Conservation (phyloP, 2,329 filamentous ascomycete species). For the Ophiostoma angusticollis region DNA sequence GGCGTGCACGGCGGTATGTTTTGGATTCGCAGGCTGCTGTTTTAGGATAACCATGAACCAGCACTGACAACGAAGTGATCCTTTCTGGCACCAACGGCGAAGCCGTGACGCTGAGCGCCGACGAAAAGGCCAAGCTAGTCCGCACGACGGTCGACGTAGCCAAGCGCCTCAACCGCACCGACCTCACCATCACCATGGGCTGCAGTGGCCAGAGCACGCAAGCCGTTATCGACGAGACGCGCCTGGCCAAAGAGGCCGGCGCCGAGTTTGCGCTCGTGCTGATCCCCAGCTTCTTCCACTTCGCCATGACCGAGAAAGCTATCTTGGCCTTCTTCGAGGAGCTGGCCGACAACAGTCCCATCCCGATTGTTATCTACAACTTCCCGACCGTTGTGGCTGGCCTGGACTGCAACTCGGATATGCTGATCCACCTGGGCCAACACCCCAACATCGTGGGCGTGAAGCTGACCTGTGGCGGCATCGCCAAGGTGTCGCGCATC, state of each 20-base stretch:
- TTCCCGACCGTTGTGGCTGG: slow-evolving; percentile 56
- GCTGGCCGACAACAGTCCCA: slow-evolving; percentile 42
- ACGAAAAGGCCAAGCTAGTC: slow-evolving; percentile 51
- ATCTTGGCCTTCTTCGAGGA: slow-evolving; percentile 52
- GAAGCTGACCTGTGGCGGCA: slow-evolving; percentile 60
- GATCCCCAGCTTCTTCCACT: slow-evolving; percentile 59
- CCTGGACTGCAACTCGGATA: slow-evolving; percentile 54
- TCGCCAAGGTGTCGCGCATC: slow-evolving; percentile 56
- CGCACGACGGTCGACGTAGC: slow-evolving; percentile 47
- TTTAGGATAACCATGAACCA: no score
- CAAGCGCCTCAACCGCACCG: slow-evolving; percentile 38
- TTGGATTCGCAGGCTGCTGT: no score
- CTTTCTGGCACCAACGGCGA: slow-evolving; percentile 64
- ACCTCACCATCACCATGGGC: slow-evolving; percentile 53
- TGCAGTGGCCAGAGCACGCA: slow-evolving; percentile 53
- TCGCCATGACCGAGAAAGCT: slow-evolving; percentile 45
- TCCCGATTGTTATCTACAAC: slow-evolving; percentile 61
- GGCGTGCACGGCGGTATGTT: slow-evolving; percentile 37
- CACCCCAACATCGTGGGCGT: slow-evolving; percentile 56
- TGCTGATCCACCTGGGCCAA: slow-evolving; percentile 42
- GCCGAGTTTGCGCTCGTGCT: slow-evolving; percentile 57
- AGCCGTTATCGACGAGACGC: slow-evolving; percentile 52
- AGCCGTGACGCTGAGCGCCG: slow-evolving; percentile 52
- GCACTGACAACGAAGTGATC: no score
- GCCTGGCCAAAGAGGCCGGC: slow-evolving; percentile 47